phyloP scores from a whole-genome alignment of 2,329 filamentous ascomycete species.

The Cadophora gregata region DNA sequence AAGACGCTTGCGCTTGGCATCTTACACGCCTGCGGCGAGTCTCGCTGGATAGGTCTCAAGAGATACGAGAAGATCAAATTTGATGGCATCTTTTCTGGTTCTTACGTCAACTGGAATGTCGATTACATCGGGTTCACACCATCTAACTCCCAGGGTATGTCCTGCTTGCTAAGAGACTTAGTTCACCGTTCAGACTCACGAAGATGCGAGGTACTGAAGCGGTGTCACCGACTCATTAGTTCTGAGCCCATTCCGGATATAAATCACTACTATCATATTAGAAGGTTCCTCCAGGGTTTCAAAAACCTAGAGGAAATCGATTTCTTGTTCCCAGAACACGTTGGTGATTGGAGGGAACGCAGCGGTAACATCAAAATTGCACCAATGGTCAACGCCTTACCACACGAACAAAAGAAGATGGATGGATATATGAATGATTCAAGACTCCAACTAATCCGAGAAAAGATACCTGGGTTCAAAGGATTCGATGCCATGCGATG shows the following conservation, averaged over 20 bases:
- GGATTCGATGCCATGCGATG: not conserved
- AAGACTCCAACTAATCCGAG: not conserved
- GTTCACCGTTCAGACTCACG: not conserved
- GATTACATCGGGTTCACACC: conserved; percentile 14
- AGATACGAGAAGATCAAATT: conserved; percentile 13
- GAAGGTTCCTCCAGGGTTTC: not conserved
- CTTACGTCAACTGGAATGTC: conserved; percentile 19
- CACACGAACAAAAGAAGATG: not conserved
- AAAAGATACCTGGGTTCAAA: not conserved
- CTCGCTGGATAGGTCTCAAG: conserved; percentile 11
- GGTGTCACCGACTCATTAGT: not conserved
- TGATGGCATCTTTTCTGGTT: conserved; percentile 1
- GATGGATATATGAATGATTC: not conserved
- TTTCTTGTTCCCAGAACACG: not conserved
- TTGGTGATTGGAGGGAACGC: not conserved
- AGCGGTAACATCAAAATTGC: not conserved
- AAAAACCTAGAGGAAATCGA: not conserved
- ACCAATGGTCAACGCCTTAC: not conserved
- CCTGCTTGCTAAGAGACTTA: not conserved
- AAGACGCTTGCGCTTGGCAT: conserved; percentile 17
- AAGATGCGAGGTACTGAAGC: not conserved
- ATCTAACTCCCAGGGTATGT: not conserved
- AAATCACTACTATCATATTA: not conserved
- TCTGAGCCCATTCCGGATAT: not conserved
- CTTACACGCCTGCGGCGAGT: conserved; percentile 17